Base-by-base conservation (phyloP, 2,329 filamentous ascomycete species). In the Aspergillus quadricinctus region DNA sequence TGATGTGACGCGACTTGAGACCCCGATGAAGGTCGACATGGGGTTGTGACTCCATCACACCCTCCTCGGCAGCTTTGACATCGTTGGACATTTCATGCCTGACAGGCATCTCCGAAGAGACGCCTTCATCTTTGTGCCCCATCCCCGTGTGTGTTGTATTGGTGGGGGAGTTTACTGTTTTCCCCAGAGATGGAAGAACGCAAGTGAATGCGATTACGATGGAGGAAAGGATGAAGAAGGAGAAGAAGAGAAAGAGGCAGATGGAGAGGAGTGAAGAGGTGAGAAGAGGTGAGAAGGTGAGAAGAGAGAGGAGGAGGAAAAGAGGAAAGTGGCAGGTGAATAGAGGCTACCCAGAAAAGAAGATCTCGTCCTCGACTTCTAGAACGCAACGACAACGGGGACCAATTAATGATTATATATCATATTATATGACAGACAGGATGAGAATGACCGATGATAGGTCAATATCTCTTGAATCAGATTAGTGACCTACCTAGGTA, bases 1-100 rank as follows among this genome's bases (percentile, higher is more conserved):
- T 72, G 56, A 73, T 75, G 56, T 74, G 73, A 50, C 73, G 71
- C 27, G 75, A 68, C 58, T 72, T 73, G 53, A 76, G 72, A 48
- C 72, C 75, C 40, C 76, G 74, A 31, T 75, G 72, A n/a, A 78
- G 70, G 4, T 69, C 64, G 25, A 65, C 68, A 62, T 69, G 65
- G 10, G 69, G 50, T 9, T 55, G 63, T 9, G 63, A 63, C 8
- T 66, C 63, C 8, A 70, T 55, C 14, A 62, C 59, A 48, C 64
- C 65, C 28, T 67, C 63, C 41, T 71, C 66, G 3, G 61, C 57
- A 7, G 53, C 50, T 6, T 31, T 53, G 14, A 58, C 50, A 53
- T 64, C 61, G 41, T 62, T 56, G 11, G 53, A 54, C 29, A 61
- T 27, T 48, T 67, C 60, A 43, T 61, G 59, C 27, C 64, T 61